phyloP scores from a whole-genome alignment of 2,329 filamentous ascomycete genomes.

The Aspergillus aculeatus region DNA sequence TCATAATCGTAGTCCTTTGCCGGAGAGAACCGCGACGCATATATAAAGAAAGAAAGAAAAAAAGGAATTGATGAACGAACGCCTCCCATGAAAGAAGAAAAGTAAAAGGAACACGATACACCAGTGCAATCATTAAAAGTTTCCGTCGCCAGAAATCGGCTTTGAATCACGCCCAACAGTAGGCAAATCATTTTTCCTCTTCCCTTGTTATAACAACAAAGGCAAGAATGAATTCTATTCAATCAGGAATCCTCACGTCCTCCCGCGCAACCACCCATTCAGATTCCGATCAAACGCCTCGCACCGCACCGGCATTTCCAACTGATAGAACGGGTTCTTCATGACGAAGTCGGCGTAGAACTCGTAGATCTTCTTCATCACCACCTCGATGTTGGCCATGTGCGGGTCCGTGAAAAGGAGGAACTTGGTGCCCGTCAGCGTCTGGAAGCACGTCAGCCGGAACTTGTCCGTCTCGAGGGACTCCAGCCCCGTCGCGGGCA shows the following conservation, averaged over 20 bases:
- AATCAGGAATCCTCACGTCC: slow-evolving; percentile 26
- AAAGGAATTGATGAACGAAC: background rate
- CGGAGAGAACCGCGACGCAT: too few species aligned
- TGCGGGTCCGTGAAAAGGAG: slow-evolving; percentile 88
- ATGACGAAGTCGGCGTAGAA: slow-evolving; percentile 96
- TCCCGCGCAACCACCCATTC: slow-evolving; percentile 70
- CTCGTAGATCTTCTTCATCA: slow-evolving; percentile 85
- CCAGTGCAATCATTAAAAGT: background rate
- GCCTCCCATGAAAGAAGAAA: too few species aligned
- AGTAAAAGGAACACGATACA: too few species aligned
- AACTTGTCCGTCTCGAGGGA: slow-evolving; percentile 93
- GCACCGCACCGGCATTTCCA: slow-evolving; percentile 95
- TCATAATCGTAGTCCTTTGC: background rate
- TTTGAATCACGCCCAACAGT: background rate
- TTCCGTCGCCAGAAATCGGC: too few species aligned
- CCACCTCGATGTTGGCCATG: slow-evolving; percentile 78
- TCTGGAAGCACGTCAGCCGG: slow-evolving; percentile 92
- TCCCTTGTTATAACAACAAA: background rate
- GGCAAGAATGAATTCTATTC: too few species aligned
- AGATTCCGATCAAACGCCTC: slow-evolving; percentile 91
- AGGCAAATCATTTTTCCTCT: slow-evolving; percentile 14
- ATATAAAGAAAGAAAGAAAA: slow-evolving; percentile 11
- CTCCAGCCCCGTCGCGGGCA: slow-evolving; percentile 68
- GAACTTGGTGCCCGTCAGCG: slow-evolving; percentile 92
- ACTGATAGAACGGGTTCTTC: slow-evolving; percentile 98